Base-by-base conservation (phyloP, 768 basidiomycete genomes). In the Suillus subaureus region DNA sequence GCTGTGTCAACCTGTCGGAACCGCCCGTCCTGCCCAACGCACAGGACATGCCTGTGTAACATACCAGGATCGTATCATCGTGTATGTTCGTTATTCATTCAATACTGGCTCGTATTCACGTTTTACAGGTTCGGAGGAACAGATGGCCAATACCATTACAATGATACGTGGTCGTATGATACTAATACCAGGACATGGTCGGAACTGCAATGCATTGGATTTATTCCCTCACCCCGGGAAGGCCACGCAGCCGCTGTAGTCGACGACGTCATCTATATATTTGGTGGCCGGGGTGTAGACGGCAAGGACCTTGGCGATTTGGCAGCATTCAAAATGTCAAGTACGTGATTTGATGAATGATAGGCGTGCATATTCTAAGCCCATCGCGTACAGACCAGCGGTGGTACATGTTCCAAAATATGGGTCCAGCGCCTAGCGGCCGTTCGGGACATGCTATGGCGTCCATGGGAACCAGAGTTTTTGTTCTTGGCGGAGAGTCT, bases 331-430 rank as follows among this genome's bases (percentile, higher is more conserved):
- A 98, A 97, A 79, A 89, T 99, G 66, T 89, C 94, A 12, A 99
- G 97, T 99, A 70, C 73, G 96, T 86, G 28, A 23, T 52, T 61
- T 45, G 21, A 6, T 52, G 47, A 35, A 45, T 40, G 61, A 1
- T 21, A 60, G 69, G 61, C 35, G 49, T 66, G 56, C 31, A 12
- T 21, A 40, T 43, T 55, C 67, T 75, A 63, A 76, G 63, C 7
- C 35, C 65, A 2, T 16, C 62, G 56, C 21, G 4, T 61, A 37
- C 74, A 98, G 97, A 96, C 78, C 93, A 95, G 73, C 85, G 97
- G 70, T 99, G 97, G 97, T 99, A 96, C 80, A 99, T 96, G 94
- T 99, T 99, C 82, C 96, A 98, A 78, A 97, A 98, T 74, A 99
- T 99, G 97, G 97, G 97, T 0, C 97, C 97, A 21, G 87, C 94